A percentile compares a stretch with the other conserved stretches of the same genome.
Evolutionary conservation across 495 filamentous ascomycete genomes (phyloP).

Genomic region (Parathielavia appendiculata): DNA sequence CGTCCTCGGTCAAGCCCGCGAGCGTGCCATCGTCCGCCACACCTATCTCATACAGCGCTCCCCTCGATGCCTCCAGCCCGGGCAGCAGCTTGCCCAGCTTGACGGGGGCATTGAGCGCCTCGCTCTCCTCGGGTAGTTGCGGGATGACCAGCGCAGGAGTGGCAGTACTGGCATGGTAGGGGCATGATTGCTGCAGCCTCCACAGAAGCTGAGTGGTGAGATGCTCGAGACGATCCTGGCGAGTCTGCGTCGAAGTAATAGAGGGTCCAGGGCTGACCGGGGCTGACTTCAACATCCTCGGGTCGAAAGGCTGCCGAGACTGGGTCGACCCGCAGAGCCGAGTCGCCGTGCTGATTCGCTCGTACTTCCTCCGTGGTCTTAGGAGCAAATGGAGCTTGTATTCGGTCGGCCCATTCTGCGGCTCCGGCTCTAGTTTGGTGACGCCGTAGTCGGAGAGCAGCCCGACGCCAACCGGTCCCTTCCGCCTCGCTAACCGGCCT

Average conservation of each 20-base stretch:
- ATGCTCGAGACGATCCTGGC: constrained; percentile 80
- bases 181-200: constrained; percentile 91
- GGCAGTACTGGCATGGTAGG: constrained; percentile 74
- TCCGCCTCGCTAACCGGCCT: constrained; percentile 29
- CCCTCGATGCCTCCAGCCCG: constrained; percentile 85
- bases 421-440: constrained; percentile 78
- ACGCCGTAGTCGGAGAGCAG: constrained; percentile 66
- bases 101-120: constrained; percentile 47
- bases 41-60: constrained; percentile 93
- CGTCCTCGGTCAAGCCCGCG: constrained; percentile 82
- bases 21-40: constrained; percentile 92
- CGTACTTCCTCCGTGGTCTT: constrained; percentile 68
- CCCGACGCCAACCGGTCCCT: constrained; percentile 38
- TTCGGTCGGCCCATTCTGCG: constrained; percentile 89
- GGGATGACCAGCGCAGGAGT: constrained; percentile 63
- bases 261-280: constrained; percentile 21
- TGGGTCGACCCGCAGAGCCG: constrained; percentile 51
- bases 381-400: constrained; percentile 95
- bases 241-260: constrained; percentile 51
- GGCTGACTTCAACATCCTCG: constrained; percentile 44
- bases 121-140: constrained; percentile 58
- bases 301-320: constrained; percentile 54
- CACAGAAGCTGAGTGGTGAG: constrained; percentile 92
- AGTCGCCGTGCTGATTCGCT: constrained; percentile 47
- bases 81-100: constrained; percentile 63